Conservation (phyloP, 2,329 filamentous ascomycete genomes). For the Fonsecaea multimorphosa region DNA sequence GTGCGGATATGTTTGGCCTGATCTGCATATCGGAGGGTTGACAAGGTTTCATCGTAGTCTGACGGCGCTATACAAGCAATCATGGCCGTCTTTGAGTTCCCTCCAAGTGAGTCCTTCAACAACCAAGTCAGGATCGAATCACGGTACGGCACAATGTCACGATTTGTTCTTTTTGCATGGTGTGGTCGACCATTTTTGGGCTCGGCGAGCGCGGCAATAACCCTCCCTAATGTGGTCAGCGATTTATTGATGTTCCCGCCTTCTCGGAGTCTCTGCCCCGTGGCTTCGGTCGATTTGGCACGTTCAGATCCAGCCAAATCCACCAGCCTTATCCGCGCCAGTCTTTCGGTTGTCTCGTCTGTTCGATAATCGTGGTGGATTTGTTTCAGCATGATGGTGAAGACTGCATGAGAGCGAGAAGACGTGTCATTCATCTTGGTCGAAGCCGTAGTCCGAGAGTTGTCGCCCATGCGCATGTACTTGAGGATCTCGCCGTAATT, state of each 20-base stretch:
- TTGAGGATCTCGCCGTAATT: slow-evolving; percentile 85
- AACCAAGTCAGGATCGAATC: slow-evolving; percentile 87
- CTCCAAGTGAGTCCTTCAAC: slow-evolving; percentile 91
- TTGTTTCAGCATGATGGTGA: slow-evolving; percentile 97
- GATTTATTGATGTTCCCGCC: slow-evolving; percentile 99
- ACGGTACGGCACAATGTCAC: slow-evolving; percentile 85
- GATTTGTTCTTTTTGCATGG: slow-evolving; percentile 63
- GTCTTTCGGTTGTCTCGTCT: slow-evolving; percentile 96
- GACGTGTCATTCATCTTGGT: slow-evolving; percentile 99
- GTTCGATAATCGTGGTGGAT: slow-evolving; percentile 96
- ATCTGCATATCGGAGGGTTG: slow-evolving; percentile 93
- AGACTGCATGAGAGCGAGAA: slow-evolving; percentile 93
- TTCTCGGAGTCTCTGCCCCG: slow-evolving; percentile 85
- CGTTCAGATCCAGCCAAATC: slow-evolving; percentile 94
- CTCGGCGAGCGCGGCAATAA: slow-evolving; percentile 88
- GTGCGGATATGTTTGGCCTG: slow-evolving; percentile 98
- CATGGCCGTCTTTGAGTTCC: slow-evolving; percentile 99
- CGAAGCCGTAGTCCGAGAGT: slow-evolving; percentile 84
- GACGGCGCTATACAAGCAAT: slow-evolving; percentile 95
- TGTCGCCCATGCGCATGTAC: slow-evolving; percentile 88
- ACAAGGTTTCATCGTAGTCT: slow-evolving; percentile 96
- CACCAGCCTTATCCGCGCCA: slow-evolving; percentile 90
- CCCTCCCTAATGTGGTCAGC: slow-evolving; percentile 89
- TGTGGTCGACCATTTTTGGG: slow-evolving; percentile 64
- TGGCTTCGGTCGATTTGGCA: slow-evolving; percentile 94